Conservation (phyloP, 371 early-diverging fungal genomes). For the Mortierella sp. region DNA sequence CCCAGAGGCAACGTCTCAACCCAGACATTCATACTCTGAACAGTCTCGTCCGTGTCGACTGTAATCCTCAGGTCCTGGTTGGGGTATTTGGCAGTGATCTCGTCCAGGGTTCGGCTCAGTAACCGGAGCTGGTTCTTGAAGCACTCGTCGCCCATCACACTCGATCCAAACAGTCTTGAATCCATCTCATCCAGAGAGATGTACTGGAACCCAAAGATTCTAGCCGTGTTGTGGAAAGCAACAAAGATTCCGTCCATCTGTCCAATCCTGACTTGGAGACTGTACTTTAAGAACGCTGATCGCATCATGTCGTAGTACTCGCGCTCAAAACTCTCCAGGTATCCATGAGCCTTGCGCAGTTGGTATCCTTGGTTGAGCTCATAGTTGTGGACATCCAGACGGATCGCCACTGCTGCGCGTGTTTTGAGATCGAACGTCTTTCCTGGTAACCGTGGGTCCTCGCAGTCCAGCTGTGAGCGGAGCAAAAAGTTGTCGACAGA, state of each 20-base stretch:
- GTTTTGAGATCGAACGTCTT: conserved; percentile 96
- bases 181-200: conserved; percentile 92
- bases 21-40: conserved; percentile 58
- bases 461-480: conserved; percentile 94
- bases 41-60: conserved; percentile 52
- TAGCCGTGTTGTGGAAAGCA: conserved; percentile 92
- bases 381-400: conserved; percentile 87
- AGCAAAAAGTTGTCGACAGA: conserved; percentile 75
- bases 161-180: conserved; percentile 82
- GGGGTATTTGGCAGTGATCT: conserved; percentile 73
- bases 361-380: conserved; percentile 71
- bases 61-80: conserved; percentile 62
- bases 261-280: conserved; percentile 95
- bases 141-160: conserved; percentile 78
- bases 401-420: conserved; percentile 87
- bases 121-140: conserved; percentile 77
- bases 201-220: conserved; percentile 97
- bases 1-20: conserved; percentile 57
- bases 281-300: conserved; percentile 90
- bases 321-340: conserved; percentile 88
- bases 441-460: conserved; percentile 80
- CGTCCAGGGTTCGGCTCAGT: conserved; percentile 75
- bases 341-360: conserved; percentile 71
- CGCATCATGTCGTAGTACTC: conserved; percentile 97
- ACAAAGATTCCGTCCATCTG: conserved; percentile 98